Conservation (phyloP, 2,329 filamentous ascomycete genomes). For the Alternaria longipes region DNA sequence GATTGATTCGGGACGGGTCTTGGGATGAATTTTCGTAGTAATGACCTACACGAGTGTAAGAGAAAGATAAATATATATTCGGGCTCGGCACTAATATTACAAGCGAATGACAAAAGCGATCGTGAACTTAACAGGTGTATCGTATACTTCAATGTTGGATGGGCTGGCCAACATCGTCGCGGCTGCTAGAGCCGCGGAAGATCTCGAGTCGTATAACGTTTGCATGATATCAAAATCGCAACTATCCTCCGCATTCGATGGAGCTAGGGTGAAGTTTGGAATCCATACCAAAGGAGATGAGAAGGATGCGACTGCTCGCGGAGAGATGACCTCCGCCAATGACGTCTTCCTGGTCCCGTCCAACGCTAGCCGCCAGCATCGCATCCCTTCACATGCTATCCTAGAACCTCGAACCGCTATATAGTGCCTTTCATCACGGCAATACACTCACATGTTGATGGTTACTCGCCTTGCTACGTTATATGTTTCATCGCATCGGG, state of each 20-base stretch:
- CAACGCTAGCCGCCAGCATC: not conserved
- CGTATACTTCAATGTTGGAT: not conserved
- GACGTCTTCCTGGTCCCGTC: not conserved
- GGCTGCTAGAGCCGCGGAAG: not conserved
- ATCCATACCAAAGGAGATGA: not conserved
- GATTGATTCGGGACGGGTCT: no score
- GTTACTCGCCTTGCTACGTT: not conserved
- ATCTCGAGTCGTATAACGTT: not conserved
- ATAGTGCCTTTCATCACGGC: not conserved
- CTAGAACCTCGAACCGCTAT: not conserved
- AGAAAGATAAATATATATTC: no score
- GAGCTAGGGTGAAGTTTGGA: not conserved
- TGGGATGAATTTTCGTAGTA: no score
- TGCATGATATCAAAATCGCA: not conserved
- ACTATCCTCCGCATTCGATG: accelerated
- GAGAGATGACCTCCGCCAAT: not conserved
- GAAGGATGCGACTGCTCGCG: not conserved
- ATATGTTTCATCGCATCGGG: not conserved
- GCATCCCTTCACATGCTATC: not conserved
- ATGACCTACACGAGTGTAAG: no score
- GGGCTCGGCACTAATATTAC: no score
- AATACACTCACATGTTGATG: not conserved
- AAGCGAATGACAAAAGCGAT: no score
- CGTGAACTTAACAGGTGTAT: no score
- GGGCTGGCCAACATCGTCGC: not conserved